Evolutionary conservation across 2,329 filamentous ascomycete species (phyloP).

Genomic region (Colletotrichum tofieldiae): DNA sequence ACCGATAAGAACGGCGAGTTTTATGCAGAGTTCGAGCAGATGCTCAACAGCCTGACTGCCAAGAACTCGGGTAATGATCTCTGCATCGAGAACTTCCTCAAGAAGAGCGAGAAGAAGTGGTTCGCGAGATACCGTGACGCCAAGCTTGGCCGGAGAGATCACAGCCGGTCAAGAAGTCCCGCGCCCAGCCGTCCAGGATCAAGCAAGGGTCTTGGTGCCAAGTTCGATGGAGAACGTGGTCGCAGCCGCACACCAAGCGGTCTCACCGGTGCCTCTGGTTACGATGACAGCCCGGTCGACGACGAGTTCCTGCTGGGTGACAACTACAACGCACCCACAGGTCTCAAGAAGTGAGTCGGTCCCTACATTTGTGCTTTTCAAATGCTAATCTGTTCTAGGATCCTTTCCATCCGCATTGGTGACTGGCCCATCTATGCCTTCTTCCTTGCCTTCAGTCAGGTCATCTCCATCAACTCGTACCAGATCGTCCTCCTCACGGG

Average conservation of each 20-base stretch:
- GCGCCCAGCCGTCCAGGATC: slow-evolving; percentile 43
- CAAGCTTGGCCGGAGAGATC: slow-evolving; percentile 64
- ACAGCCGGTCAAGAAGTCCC: slow-evolving; percentile 56
- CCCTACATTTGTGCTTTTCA: slow-evolving; percentile 52
- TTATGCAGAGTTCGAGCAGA: slow-evolving; percentile 71
- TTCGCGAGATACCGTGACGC: slow-evolving; percentile 72
- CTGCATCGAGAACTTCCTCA: slow-evolving; percentile 77
- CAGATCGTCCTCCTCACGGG: slow-evolving; percentile 79
- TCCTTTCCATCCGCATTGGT: slow-evolving; percentile 68
- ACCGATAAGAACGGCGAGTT: slow-evolving; percentile 76
- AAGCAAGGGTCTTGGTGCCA: slow-evolving; percentile 45
- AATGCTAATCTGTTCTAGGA: slow-evolving; percentile 22
- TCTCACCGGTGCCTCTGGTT: slow-evolving; percentile 48
- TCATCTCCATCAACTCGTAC: slow-evolving; percentile 77
- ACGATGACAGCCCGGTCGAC: slow-evolving; percentile 47
- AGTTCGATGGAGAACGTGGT: slow-evolving; percentile 43
- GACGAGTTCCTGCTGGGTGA: slow-evolving; percentile 68
- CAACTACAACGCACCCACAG: slow-evolving; percentile 71
- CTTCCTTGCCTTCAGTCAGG: slow-evolving; percentile 73
- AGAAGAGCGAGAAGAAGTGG: slow-evolving; percentile 78
- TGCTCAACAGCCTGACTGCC: slow-evolving; percentile 67
- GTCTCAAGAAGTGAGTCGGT: slow-evolving; percentile 62
- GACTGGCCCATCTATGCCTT: slow-evolving; percentile 77
- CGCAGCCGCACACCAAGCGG: slow-evolving; percentile 49
- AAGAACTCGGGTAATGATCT: slow-evolving; percentile 71